phyloP scores from a whole-genome alignment of 108 stramenopile species.

The Pelagomonas calceolata region DNA sequence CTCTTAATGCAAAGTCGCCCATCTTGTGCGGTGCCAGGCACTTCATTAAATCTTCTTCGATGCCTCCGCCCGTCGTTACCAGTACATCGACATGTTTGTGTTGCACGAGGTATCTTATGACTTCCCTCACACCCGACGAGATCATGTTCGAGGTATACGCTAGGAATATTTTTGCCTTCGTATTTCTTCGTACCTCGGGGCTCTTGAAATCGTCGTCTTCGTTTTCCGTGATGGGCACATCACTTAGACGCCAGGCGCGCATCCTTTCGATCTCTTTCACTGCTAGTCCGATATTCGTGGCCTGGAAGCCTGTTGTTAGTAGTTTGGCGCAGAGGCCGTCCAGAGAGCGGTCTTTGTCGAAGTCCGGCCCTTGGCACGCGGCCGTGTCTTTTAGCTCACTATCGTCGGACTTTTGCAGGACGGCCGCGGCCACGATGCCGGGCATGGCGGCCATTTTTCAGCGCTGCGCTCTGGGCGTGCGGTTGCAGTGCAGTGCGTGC shows the following conservation, averaged over 20 bases:
- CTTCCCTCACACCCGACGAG: conserved; percentile 91
- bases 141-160: conserved; percentile 96
- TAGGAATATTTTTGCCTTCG: conserved; percentile 64
- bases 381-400: too few relatives aligned
- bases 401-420: too few relatives aligned
- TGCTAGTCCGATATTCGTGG: conserved; percentile 84
- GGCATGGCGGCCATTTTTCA: too few relatives aligned
- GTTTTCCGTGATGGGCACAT: conserved; percentile 52
- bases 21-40: conserved; percentile 91
- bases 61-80: conserved; percentile 93
- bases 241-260: conserved; percentile 83
- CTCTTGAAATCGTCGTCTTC: too few relatives aligned
- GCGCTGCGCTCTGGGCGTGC: too few relatives aligned
- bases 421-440: too few relatives aligned
- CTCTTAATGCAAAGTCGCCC: conserved; percentile 81
- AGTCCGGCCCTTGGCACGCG: too few relatives aligned
- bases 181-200: too few relatives aligned
- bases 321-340: too few relatives aligned
- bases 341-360: too few relatives aligned
- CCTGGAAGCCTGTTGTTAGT: conserved; percentile 41
- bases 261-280: conserved; percentile 84
- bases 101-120: conserved; percentile 77
- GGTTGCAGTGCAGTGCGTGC: too few relatives aligned
- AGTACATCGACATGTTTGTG: conserved; percentile 92
- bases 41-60: conserved; percentile 99